These are phyloP conservation scores for Zygosaccharomyces pseudorouxii DNA, from an alignment of 805 yeast species.

Conservation along the genomic window DNA sequence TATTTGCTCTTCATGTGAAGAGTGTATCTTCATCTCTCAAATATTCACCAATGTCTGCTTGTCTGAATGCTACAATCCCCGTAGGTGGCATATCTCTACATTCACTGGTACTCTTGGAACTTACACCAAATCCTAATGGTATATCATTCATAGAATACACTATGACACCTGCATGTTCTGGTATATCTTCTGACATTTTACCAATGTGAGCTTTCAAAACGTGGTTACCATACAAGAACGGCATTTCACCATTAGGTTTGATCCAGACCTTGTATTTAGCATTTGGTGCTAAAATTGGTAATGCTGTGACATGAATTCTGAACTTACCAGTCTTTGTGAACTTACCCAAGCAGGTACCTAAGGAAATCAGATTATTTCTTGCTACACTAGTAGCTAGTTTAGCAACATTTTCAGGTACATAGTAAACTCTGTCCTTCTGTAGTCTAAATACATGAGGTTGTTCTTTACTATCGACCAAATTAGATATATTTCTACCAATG, in stretches of 20 bases:
- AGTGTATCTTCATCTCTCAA: slow-evolving; percentile 96
- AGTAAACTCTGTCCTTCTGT: slow-evolving; percentile 95
- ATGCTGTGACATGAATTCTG: slow-evolving; percentile 88
- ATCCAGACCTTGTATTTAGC: slow-evolving; percentile 96
- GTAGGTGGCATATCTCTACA: slow-evolving; percentile 87
- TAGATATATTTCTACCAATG: slow-evolving; percentile 91
- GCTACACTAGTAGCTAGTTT: slow-evolving; percentile 87
- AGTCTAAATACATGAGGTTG: slow-evolving; percentile 92
- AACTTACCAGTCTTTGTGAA: slow-evolving; percentile 97
- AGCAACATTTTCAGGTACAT: slow-evolving; percentile 77
- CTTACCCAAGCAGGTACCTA: slow-evolving; percentile 92
- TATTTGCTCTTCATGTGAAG: slow-evolving; percentile 51
- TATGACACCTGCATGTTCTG: slow-evolving; percentile 95
- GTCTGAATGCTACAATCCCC: slow-evolving; percentile 92
- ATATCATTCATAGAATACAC: slow-evolving; percentile 87
- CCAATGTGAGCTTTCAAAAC: slow-evolving; percentile 96
- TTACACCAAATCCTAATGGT: slow-evolving; percentile 93
- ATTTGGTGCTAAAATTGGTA: slow-evolving; percentile 73
- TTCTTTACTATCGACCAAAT: slow-evolving; percentile 69
- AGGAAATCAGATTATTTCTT: slow-evolving; percentile 82
- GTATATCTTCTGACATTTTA: slow-evolving; percentile 93
- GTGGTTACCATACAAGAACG: slow-evolving; percentile 93
- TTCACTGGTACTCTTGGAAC: slow-evolving; percentile 87
- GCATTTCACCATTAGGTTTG: slow-evolving; percentile 97
- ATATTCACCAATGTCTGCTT: slow-evolving; percentile 96